Percentiles rank a stretch among this genome's conserved stretches.
These are phyloP conservation scores for Chrysochromulina tobinii DNA, from an alignment of 78 protist genomes.

Conservation along the genomic window DNA sequence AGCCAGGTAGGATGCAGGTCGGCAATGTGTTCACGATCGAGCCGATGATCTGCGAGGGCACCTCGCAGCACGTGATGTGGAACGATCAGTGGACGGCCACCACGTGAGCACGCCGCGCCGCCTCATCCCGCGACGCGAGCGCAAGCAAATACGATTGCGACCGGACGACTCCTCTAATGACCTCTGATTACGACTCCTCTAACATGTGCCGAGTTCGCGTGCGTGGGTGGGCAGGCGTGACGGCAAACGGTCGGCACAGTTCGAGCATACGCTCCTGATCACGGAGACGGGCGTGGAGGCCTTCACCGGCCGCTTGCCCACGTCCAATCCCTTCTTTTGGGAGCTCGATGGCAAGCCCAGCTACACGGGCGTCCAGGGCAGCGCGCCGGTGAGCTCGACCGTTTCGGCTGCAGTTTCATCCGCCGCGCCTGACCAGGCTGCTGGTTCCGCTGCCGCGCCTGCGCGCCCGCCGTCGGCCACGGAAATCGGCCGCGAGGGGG, in stretches of 20 bases:
- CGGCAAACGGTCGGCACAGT: slow-evolving; percentile 95
- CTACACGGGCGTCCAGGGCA: too few relatives aligned
- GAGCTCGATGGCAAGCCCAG: background rate
- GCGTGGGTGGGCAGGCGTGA: slow-evolving; percentile 41
- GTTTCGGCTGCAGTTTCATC: too few relatives aligned
- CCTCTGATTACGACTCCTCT: too few relatives aligned
- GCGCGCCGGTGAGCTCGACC: too few relatives aligned
- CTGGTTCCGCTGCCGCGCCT: too few relatives aligned
- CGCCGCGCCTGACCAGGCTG: too few relatives aligned
- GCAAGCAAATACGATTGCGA: too few relatives aligned
- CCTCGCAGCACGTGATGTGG: slow-evolving; percentile 70
- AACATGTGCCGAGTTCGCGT: background rate
- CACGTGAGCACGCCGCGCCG: slow-evolving; percentile 40
- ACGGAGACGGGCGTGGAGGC: slow-evolving; percentile 50
- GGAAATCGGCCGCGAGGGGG: too few relatives aligned
- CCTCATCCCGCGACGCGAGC: too few relatives aligned
- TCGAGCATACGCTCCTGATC: slow-evolving; percentile 94
- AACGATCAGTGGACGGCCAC: slow-evolving; percentile 94
- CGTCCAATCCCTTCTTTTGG: background rate
- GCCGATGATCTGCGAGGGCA: slow-evolving; percentile 91
- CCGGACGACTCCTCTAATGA: too few relatives aligned
- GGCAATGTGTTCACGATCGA: slow-evolving; percentile 96
- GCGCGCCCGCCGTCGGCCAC: too few relatives aligned
- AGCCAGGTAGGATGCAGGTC: slow-evolving; percentile 71
- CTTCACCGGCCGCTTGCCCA: slow-evolving; percentile 12